Evolutionary conservation across 352 stramenopile species (phyloP), one percentile per base, ranked within the genome.

Genomic region (Globisporangium camurandrum): DNA sequence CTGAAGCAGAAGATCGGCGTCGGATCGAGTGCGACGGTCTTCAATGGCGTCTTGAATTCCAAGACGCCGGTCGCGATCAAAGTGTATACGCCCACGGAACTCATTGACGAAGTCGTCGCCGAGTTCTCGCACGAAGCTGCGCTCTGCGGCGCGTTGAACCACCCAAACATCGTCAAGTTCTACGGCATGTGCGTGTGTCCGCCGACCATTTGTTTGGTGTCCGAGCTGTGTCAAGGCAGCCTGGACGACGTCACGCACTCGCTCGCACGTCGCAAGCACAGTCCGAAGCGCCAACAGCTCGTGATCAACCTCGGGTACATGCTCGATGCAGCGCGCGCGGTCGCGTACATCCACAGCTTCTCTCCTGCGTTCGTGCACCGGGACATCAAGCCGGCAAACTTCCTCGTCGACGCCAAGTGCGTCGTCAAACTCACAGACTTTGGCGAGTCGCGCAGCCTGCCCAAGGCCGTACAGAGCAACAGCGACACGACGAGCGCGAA

Each of bases 271-370:
- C 69, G 67, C 0, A 8, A 63, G 7, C 59, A 65, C 20, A 75
- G 81, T 24, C n/a, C n/a, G n/a, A n/a, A n/a, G n/a, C 69, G 73
- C 0, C 66, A 85, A 49, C 76, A 82, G 48, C 36, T 84, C 20
- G 64, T 88, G 23, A 50, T 80, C 54, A 75, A 83, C 31, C 37
- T 86, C 43, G 68, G 61, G 3, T 75, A 75, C 52, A 84, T 86
- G 62, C 48, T 84, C n/a, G 75, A 86, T 24, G 77, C 77, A 4
- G 70, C 78, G 1, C 67, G 80, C 16, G 67, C 75, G 7, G 69
- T 89, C 0, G 76, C 76, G 1, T 90, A 89, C 42, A 57, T 89
- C 38, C 80, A 91, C 61, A 87, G 71, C 57, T 88, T 88, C 53
- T 66, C 64, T 0, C 77, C 76, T 16, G 60, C 75, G 5, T 88